Evolutionary conservation across 495 filamentous ascomycete genomes (phyloP).

Genomic region (Daldinia concentrica): DNA sequence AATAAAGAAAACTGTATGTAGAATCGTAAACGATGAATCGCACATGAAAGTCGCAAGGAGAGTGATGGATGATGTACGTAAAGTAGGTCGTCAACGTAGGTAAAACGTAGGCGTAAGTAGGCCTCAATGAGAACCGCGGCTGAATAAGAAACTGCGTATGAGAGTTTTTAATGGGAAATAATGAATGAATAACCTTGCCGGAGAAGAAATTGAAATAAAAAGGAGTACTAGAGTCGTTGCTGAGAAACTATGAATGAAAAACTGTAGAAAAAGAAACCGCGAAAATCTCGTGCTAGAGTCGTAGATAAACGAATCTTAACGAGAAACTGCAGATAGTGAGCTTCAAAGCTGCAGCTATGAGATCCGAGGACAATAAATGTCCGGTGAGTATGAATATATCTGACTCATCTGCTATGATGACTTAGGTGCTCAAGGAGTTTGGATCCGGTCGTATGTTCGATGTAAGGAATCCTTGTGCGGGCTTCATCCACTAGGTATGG

Average conservation of each 20-base stretch:
- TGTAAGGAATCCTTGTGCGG: background rate
- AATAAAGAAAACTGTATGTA: background rate
- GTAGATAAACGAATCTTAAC: background rate
- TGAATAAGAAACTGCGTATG: background rate
- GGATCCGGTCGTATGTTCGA: background rate
- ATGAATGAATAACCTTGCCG: background rate
- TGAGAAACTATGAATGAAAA: background rate
- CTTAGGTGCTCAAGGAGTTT: background rate
- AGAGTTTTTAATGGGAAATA: background rate
- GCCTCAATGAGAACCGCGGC: background rate
- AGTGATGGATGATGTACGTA: background rate
- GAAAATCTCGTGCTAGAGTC: background rate
- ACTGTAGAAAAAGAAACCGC: background rate
- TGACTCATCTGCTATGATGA: background rate
- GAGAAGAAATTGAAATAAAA: background rate
- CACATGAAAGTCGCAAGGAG: background rate
- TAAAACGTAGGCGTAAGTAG: background rate
- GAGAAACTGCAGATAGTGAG: background rate
- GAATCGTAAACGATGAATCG: background rate
- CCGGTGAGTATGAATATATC: background rate
- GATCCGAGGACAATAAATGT: background rate
- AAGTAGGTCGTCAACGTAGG: background rate
- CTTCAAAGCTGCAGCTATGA: background rate
- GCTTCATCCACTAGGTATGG: background rate
- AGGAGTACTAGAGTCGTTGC: background rate